Base-by-base conservation (phyloP, 2,329 filamentous ascomycete species). In the Aspergillus sp. region DNA sequence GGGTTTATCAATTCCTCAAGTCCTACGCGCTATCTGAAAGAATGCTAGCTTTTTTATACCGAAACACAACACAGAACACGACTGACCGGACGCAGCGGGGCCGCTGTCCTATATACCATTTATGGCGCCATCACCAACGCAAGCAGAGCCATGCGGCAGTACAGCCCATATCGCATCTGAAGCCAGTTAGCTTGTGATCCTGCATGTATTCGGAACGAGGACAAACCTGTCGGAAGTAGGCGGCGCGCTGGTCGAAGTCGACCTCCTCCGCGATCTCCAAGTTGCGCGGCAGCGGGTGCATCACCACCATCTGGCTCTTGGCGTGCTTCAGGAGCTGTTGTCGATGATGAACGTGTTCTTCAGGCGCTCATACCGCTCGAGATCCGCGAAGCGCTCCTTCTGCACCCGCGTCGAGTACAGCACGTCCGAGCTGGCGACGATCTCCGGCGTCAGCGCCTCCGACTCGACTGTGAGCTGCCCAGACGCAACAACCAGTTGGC, bases 201-300 rank as follows among this genome's bases (percentile, higher is more conserved):
- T 12, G 8, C 13, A 16, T 22, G 19, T 11, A 31, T 15, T 10
- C 2, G 10, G 24, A 14, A 27, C 24, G 33, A 24, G 33, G 40
- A 74, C 83, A 78, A 67, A 94, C 89, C 82, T 98, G 91, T 82
- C 91, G 79, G 67, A 98, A 98, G 69, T 98, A 98, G 35, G 91
- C 89, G 37, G 91, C 91, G 49, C 91, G 71, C 58, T 93, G 86
- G 67, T 98, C 91, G 66, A 93, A 94, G 64, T 98, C 91, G 30
- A 98, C 86, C 68, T 98, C 91, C 64, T 93, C 86, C 20, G 80
- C 78, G 56, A 98, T 80, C 72, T 98, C 91, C 45, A 82, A 78
- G 55, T 96, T 96, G 53, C 91, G 75, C 25, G 91, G 91, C 53
- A 98, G 71, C 36, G 91, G 91, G 65, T 98, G 91, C 78, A 98